Evolutionary conservation across 345 rosid genomes (phyloP).

Genomic region (Pelargonium nanum): DNA sequence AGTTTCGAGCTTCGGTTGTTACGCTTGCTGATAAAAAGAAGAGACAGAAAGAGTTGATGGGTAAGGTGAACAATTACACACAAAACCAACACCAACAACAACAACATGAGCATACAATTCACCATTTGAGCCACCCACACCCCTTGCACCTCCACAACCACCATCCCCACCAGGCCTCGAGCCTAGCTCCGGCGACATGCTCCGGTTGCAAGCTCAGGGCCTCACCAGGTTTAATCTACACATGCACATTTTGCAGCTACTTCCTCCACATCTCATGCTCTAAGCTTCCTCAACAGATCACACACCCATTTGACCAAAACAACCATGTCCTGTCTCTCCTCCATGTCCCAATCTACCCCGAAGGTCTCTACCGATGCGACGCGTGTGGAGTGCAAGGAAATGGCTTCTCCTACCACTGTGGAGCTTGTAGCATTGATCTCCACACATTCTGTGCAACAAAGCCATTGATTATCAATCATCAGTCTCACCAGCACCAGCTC

Average conservation of each 20-base stretch:
- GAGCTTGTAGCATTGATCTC: conserved; percentile 31
- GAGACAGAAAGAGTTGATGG: conserved; percentile 7
- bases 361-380: conserved; percentile 22
- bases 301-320: conserved; percentile 30
- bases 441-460: conserved; percentile 33
- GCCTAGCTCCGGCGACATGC: conserved; percentile 13
- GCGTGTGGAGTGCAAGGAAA: conserved; percentile 30
- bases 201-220: conserved; percentile 27
- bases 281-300: conserved; percentile 26
- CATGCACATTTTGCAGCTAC: conserved; percentile 25
- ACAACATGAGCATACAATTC: conserved; percentile 6
- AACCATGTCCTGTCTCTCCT: conserved; percentile 28
- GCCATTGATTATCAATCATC: conserved; percentile 26
- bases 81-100: conserved; percentile 18
- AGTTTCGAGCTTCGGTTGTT: too few relatives aligned
- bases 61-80: conserved; percentile 2
- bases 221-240: conserved; percentile 19
- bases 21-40: too few relatives aligned
- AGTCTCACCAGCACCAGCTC: conserved; percentile 34
- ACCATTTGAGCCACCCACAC: conserved; percentile 43
- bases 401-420: conserved; percentile 38
- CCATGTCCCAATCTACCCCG: conserved; percentile 21
- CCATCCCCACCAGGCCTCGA: conserved; percentile 15
- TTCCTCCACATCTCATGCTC: conserved; percentile 33
- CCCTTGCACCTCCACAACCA: conserved; percentile 20